Evolutionary conservation across 176 grass and related monocot species (phyloP).

Genomic region (Raddia guianensis): DNA sequence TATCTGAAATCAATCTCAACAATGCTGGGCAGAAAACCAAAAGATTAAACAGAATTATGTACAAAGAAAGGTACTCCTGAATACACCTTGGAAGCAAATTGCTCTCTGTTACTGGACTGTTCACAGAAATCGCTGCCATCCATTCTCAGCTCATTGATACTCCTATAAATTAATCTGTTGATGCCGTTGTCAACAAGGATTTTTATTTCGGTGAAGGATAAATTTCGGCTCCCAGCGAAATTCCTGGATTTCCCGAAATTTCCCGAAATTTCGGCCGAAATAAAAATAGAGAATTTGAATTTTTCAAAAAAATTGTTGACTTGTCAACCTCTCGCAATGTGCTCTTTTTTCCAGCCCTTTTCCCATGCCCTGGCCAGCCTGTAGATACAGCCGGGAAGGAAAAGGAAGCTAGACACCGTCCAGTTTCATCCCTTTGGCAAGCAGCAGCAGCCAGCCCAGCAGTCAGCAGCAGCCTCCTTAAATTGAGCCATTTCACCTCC

Average conservation of each 20-base stretch:
- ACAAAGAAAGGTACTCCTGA: not conserved
- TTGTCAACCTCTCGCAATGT: not conserved
- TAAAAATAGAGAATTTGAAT: too few species aligned
- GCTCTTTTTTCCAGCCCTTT: not conserved
- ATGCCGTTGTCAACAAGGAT: not conserved
- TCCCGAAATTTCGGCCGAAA: too few species aligned
- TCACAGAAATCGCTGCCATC: not conserved
- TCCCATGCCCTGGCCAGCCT: not conserved
- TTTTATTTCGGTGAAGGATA: too few species aligned
- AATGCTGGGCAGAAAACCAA: not conserved
- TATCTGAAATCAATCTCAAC: not conserved
- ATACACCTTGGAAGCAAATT: not conserved
- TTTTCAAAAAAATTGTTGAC: too few species aligned
- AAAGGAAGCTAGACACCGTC: not conserved
- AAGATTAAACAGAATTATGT: too few species aligned
- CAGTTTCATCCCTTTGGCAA: not conserved
- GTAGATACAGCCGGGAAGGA: constrained; percentile 3
- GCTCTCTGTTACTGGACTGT: not conserved
- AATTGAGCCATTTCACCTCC: not conserved
- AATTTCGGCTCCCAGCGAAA: too few species aligned
- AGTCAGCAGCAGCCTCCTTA: not conserved
- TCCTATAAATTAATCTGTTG: not conserved
- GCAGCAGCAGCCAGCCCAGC: too few species aligned
- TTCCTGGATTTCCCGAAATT: too few species aligned
- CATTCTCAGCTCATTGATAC: not conserved